These are phyloP conservation scores for Acanthamoeba royreba DNA, from an alignment of 208 protist species.

Conservation along the genomic window DNA sequence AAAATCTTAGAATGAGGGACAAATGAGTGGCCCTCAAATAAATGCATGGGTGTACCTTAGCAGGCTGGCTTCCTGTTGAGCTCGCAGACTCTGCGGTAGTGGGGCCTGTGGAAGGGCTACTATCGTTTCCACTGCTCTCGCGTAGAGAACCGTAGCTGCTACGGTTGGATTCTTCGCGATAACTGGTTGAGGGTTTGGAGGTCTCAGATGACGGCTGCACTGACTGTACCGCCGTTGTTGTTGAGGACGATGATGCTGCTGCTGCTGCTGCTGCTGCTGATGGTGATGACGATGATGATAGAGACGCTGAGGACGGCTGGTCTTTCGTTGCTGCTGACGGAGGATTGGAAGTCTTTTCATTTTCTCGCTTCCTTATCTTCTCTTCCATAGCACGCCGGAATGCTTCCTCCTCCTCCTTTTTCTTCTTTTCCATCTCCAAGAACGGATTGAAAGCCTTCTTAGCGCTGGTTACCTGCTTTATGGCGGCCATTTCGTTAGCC, in stretches of 20 bases:
- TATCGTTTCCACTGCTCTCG: no score
- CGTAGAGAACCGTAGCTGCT: no score
- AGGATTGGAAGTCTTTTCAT: not conserved
- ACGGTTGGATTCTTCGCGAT: no score
- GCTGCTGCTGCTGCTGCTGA: not conserved
- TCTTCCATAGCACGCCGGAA: constrained; percentile 34
- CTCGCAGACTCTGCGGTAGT: no score
- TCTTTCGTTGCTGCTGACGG: no score
- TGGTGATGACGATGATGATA: not conserved
- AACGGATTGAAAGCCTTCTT: constrained; percentile 42
- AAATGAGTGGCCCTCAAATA: not conserved
- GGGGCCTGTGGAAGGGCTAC: no score
- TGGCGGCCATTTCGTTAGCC: constrained; percentile 18
- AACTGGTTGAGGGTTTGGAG: no score
- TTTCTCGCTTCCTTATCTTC: not conserved
- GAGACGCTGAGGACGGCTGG: not conserved
- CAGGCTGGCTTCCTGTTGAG: not conserved
- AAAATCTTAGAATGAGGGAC: no score
- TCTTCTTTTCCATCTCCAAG: constrained; percentile 46
- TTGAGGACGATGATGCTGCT: not conserved
- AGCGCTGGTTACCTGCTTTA: constrained; percentile 23
- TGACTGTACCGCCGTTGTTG: no score
- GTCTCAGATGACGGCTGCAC: no score
- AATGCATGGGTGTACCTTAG: not conserved
- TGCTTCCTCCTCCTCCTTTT: constrained; percentile 41